phyloP scores from a whole-genome alignment of 306 rosid species.

The Styphnolobium japonicum region DNA sequence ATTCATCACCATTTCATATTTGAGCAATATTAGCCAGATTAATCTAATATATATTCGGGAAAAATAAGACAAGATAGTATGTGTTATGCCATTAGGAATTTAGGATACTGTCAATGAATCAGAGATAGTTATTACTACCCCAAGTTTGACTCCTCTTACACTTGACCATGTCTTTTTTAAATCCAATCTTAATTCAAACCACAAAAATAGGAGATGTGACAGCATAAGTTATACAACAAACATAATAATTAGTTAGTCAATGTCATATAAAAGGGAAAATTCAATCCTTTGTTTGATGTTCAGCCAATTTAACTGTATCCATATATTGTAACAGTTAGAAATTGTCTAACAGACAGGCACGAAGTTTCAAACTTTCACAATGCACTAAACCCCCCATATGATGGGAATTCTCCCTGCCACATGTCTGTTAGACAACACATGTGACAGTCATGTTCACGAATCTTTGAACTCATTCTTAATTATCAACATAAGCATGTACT shows the following conservation, averaged over 20 bases:
- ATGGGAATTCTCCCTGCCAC: constrained; percentile 11
- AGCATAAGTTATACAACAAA: background rate
- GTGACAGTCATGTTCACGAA: background rate
- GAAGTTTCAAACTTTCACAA: constrained; percentile 1
- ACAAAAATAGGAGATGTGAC: background rate
- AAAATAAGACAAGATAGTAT: background rate
- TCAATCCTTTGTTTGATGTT: background rate
- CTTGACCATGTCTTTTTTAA: background rate
- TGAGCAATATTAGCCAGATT: constrained; percentile 2
- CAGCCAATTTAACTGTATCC: background rate
- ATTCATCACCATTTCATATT: background rate
- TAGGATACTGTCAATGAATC: background rate
- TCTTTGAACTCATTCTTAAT: background rate
- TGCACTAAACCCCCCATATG: background rate
- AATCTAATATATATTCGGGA: background rate
- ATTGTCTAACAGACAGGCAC: background rate
- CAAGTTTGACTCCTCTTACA: background rate
- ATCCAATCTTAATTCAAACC: background rate
- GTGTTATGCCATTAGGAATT: background rate
- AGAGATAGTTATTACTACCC: background rate
- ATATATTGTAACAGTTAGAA: background rate
- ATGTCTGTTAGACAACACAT: background rate
- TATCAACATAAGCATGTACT: background rate
- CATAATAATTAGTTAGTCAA: background rate
- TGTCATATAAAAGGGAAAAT: background rate